Evolutionary conservation across 352 stramenopile genomes (phyloP).

Genomic region (Pythium sp.): DNA sequence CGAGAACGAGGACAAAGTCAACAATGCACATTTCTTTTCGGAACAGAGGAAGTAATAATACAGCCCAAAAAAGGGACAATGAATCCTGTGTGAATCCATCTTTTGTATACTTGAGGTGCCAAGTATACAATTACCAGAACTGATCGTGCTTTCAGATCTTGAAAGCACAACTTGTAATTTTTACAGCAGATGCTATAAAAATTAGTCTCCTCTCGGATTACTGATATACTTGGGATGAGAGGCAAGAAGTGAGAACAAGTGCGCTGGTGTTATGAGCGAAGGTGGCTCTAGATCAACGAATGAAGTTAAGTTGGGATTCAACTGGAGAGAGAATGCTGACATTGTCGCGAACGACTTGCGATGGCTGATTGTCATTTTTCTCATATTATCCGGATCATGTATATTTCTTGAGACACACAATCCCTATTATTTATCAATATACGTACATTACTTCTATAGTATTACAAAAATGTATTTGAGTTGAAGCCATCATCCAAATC

Average conservation of each 20-base stretch:
- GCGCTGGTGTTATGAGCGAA: neutral
- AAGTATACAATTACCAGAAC: neutral
- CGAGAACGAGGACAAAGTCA: too few relatives aligned
- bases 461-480: too few relatives aligned
- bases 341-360: neutral
- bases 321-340: neutral
- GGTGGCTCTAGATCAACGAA: neutral
- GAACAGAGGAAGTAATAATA: too few relatives aligned
- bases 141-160: too few relatives aligned
- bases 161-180: too few relatives aligned
- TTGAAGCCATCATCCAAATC: too few relatives aligned
- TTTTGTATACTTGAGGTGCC: neutral
- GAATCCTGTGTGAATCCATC: neutral
- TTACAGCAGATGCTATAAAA: too few relatives aligned
- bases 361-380: neutral
- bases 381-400: neutral
- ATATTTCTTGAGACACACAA: too few relatives aligned
- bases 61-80: neutral
- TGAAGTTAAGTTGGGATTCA: neutral
- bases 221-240: neutral
- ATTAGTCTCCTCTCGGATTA: neutral
- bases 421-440: too few relatives aligned
- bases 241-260: too few relatives aligned
- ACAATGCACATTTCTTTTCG: too few relatives aligned
- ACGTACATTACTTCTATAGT: too few relatives aligned